Conservation (phyloP, 2,329 filamentous ascomycete species). For the Fusarium musae region DNA sequence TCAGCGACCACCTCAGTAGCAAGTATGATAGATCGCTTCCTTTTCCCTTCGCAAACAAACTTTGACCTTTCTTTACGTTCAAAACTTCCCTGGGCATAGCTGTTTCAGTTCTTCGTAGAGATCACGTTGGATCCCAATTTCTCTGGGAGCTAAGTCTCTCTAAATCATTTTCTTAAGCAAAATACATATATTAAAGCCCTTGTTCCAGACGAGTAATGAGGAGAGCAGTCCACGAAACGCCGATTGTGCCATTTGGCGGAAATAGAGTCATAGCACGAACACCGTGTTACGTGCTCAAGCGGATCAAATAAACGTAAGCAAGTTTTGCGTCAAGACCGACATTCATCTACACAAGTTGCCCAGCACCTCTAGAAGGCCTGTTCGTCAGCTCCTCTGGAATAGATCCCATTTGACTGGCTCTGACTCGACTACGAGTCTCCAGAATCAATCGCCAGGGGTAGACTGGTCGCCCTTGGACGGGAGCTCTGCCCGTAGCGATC, state of each 20-base stretch:
- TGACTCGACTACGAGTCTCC: too few species aligned
- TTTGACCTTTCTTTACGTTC: too few species aligned
- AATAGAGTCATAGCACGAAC: neutral
- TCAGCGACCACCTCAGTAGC: too few species aligned
- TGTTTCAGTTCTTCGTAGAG: too few species aligned
- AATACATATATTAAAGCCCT: neutral
- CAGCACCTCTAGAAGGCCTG: too few species aligned
- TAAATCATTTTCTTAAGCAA: slow-evolving; percentile 20
- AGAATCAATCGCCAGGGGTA: neutral
- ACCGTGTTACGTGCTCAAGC: neutral
- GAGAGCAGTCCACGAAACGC: slow-evolving; percentile 19
- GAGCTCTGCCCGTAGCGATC: neutral
- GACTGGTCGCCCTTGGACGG: neutral
- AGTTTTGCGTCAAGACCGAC: too few species aligned
- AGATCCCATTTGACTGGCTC: too few species aligned
- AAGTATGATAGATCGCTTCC: too few species aligned
- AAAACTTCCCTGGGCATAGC: too few species aligned
- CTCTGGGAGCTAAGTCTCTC: slow-evolving; percentile 9
- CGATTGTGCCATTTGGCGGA: neutral
- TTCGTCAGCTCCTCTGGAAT: too few species aligned
- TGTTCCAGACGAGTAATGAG: slow-evolving; percentile 6
- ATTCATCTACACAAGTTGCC: too few species aligned
- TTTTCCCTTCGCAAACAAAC: too few species aligned
- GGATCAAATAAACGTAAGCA: neutral
- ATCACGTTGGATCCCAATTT: neutral